Percentiles rank a stretch among this genome's conserved stretches.
These are phyloP conservation scores for Viridothelium virens DNA, from an alignment of 495 filamentous ascomycete species.

Conservation along the genomic window DNA sequence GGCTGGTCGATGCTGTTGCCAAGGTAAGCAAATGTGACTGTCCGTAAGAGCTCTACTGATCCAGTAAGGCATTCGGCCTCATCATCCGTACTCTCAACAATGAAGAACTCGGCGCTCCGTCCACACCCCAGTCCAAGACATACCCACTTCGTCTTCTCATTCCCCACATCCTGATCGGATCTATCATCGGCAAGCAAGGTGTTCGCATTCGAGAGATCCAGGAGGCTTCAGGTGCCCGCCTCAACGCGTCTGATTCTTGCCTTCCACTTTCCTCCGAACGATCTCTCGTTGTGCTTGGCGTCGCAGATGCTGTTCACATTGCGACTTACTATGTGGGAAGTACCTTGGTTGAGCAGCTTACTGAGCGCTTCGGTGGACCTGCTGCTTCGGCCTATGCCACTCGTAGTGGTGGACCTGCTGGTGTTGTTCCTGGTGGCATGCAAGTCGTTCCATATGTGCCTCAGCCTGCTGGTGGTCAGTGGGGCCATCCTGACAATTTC, in stretches of 20 bases:
- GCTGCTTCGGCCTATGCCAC: conserved; percentile 96
- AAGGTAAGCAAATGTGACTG: conserved; percentile 57
- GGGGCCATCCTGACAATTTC: conserved; percentile 82
- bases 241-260: conserved; percentile 93
- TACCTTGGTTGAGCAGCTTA: conserved; percentile 91
- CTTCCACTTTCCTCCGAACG: conserved; percentile 90
- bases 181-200: conserved; percentile 95
- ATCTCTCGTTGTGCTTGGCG: conserved; percentile 65
- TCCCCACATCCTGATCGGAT: conserved; percentile 93
- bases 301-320: conserved; percentile 77
- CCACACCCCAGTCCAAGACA: conserved; percentile 87
- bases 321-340: conserved; percentile 97
- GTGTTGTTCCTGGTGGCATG: conserved; percentile 91
- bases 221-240: conserved; percentile 88
- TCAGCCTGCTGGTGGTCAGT: conserved; percentile 83
- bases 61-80: conserved; percentile 77
- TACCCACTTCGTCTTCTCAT: conserved; percentile 93
- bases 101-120: conserved; percentile 77
- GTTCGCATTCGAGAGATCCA: conserved; percentile 96
- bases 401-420: conserved; percentile 84
- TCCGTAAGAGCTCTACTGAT: conserved; percentile 15
- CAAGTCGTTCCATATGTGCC: conserved; percentile 94
- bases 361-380: conserved; percentile 89
- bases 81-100: conserved; percentile 98
- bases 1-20: conserved; percentile 87